These are phyloP conservation scores for Saturnispora dispora DNA, from an alignment of 805 yeast species.

Conservation along the genomic window DNA sequence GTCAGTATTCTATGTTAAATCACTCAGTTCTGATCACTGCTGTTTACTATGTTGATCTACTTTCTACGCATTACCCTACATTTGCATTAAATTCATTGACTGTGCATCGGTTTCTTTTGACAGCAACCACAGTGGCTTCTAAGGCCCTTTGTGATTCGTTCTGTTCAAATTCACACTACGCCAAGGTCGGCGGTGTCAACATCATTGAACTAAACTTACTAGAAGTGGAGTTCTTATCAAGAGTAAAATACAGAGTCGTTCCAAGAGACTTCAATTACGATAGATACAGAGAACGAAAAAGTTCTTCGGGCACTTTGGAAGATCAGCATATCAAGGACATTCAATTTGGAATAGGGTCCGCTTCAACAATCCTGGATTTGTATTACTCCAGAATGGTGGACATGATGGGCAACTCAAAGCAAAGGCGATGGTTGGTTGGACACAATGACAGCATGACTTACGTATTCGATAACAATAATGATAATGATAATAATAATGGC, in stretches of 20 bases:
- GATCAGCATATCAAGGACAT: constrained; percentile 15
- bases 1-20: constrained; percentile 79
- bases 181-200: constrained; percentile 92
- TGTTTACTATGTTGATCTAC: constrained; percentile 82
- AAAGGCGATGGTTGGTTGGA: constrained; percentile 21
- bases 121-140: constrained; percentile 85
- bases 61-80: constrained; percentile 65
- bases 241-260: constrained; percentile 71
- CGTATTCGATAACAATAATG: not conserved
- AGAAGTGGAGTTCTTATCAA: constrained; percentile 76
- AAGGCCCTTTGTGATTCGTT: constrained; percentile 91
- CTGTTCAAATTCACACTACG: constrained; percentile 88
- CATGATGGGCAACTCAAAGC: constrained; percentile 33
- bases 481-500: not conserved
- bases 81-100: constrained; percentile 87
- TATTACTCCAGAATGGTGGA: constrained; percentile 43
- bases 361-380: constrained; percentile 35
- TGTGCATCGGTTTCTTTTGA: constrained; percentile 82
- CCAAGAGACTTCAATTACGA: constrained; percentile 41
- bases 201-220: constrained; percentile 73
- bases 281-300: constrained; percentile 19
- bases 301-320: constrained; percentile 20
- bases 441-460: constrained; percentile 22
- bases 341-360: constrained; percentile 24
- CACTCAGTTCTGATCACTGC: constrained; percentile 73